Conservation (phyloP, 257 asterid genomes). For the Solanum pennellii region DNA sequence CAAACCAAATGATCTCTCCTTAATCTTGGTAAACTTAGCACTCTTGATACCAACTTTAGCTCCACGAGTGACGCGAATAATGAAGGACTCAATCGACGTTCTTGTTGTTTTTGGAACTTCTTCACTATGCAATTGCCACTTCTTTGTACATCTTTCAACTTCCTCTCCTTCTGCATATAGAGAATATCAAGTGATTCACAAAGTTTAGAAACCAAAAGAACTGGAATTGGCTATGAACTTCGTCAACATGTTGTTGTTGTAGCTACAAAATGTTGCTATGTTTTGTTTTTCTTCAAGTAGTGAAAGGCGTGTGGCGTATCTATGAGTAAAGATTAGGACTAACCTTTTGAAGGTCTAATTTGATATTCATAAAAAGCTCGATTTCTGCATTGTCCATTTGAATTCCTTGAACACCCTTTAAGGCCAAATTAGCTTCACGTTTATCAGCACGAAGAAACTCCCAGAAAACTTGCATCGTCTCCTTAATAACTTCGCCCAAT, state of each 20-base stretch:
- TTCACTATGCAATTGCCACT: conserved; percentile 68
- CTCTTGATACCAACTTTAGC: conserved; percentile 47
- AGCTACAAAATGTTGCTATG: background rate
- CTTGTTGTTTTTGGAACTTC: conserved; percentile 39
- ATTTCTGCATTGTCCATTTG: conserved; percentile 16
- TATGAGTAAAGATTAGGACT: background rate
- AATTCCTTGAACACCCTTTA: conserved; percentile 17
- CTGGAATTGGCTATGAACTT: background rate
- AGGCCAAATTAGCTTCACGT: conserved; percentile 11
- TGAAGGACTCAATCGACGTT: conserved; percentile 7
- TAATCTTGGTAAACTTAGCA: conserved; percentile 43
- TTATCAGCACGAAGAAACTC: conserved; percentile 66
- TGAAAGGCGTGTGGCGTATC: background rate
- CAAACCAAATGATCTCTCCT: conserved; percentile 45
- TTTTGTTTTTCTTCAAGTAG: background rate
- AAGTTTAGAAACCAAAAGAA: background rate
- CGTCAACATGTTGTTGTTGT: background rate
- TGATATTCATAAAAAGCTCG: conserved; percentile 26
- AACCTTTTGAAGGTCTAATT: conserved; percentile 60
- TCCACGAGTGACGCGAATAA: conserved; percentile 44
- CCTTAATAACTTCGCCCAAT: conserved; percentile 30
- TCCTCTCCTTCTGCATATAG: conserved; percentile 58
- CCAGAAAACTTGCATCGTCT: conserved; percentile 48
- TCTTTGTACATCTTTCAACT: conserved; percentile 37
- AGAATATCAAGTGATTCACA: background rate